Evolutionary conservation across 208 protist genomes (phyloP), one percentile per base, ranked within the genome.

Genomic region (Leishmania mexicana): DNA sequence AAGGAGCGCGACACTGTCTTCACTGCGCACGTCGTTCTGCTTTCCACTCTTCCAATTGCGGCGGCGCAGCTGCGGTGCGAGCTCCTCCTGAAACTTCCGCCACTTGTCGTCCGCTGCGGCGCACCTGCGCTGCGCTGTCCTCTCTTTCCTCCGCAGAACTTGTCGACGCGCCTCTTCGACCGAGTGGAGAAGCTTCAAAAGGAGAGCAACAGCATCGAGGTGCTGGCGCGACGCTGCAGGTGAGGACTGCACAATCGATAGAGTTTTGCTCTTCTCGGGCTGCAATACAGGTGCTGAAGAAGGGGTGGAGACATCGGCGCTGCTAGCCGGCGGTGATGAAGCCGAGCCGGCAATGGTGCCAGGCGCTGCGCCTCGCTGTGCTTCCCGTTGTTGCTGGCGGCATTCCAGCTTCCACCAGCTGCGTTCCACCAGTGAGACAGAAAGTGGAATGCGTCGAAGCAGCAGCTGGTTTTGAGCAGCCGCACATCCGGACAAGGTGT

Each of bases 381-480:
- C 62, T 38, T 35, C n/a, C 24, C 65, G 62, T 65, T 81, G 45
- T 1, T 76, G 40, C 60, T 85, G 58, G 58, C 73, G 78, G 74
- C 77, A 76, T 31, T 84, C 81, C 40, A 87, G 42, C 24, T 75
- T 72, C 58, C 81, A 45, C 73, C 94, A 79, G 76, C 86, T 92
- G 28, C 93, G 87, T 76, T 96, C 93, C 58, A 96, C 67, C 74
- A 95, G 89, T 3, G 93, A 96, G 49, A 96, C 76, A 10, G 86
- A 78, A 28, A 96, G 75, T 24, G 93, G 93, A 15, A 92, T 86
- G n/a, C 85, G 81, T 35, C 93, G 92, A 78, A 93, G 90, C 10
- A 96, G 85, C 10, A 94, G 77, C 76, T 93, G 90, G 38, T 95
- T 90, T 49, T 88, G 86, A 40, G 79, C 11, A 45, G 64, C 81